Base-by-base conservation (phyloP, 495 filamentous ascomycete genomes). In the Xylaria acuta region DNA sequence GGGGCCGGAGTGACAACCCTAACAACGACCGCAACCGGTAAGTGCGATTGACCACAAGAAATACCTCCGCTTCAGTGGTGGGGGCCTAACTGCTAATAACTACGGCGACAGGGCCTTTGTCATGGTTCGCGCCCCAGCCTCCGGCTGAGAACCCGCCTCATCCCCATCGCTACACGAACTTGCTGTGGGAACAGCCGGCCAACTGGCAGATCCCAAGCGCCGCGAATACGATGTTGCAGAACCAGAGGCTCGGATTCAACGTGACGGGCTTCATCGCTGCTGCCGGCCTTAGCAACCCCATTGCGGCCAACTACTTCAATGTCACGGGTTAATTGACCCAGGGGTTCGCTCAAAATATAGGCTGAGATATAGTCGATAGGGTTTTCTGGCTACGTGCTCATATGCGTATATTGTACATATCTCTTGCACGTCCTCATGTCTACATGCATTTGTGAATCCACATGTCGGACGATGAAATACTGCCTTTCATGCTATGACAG, bases 121-220 rank as follows among this genome's bases (percentile, higher is more conserved):
- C 83, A 0, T 86, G 84, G 75, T 78, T 83, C 38, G 83, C 76
- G 1, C 83, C 84, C 1, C 78, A 73, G 6, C 84, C 84, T 0
- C 83, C 80, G 12, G 75, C 83, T n/a, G 81, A 86, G 75, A 81
- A 74, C 0, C 84, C 84, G 14, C 77, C 79, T 12, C 80, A 84
- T 67, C 79, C 84, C 9, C 84, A 86, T 73, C 80, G 81, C 45
- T 86, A 86, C 77, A 79, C 84, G 16, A 80, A 82, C 64, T 72
- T 86, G 47, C 69, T 86, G 11, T 84, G 79, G 76, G 80, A 78
- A 47, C 80, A 83, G 74, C 81, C 83, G 0, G 77, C 68, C 30
- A 79, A 79, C 70, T 85, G 80, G 73, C 77, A 77, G 47, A 77
- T 84, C 27, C 82, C 82, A 12, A 70, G 71, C 5, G 56, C 72